Evolutionary conservation across 768 basidiomycete species (phyloP).

Genomic region (Tephrocybe sp.): DNA sequence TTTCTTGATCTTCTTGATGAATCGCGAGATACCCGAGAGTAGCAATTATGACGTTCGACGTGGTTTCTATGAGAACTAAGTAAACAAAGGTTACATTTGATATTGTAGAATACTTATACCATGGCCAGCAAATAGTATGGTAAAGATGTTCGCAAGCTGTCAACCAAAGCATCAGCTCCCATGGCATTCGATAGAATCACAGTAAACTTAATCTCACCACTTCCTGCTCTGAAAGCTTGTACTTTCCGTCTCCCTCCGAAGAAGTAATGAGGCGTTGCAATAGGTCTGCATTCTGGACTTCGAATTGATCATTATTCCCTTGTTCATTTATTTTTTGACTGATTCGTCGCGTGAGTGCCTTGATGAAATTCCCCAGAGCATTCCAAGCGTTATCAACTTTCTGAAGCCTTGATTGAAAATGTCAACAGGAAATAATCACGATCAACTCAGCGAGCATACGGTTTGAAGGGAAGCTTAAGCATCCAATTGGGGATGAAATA

Average conservation of each 20-base stretch:
- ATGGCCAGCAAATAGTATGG: constrained; percentile 26
- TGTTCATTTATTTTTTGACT: constrained; percentile 11
- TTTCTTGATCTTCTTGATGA: constrained; percentile 47
- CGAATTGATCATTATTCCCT: neutral
- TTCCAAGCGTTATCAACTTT: constrained; percentile 18
- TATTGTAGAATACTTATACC: constrained; percentile 15
- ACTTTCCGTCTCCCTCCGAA: constrained; percentile 17
- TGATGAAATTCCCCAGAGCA: constrained; percentile 17
- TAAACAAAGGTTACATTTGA: neutral
- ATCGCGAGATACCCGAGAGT: constrained; percentile 46
- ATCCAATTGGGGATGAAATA: constrained; percentile 23
- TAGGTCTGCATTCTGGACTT: constrained; percentile 11
- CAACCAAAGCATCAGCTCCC: neutral
- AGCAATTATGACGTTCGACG: constrained; percentile 47
- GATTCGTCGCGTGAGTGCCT: constrained; percentile 6
- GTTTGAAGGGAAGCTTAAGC: constrained; percentile 23
- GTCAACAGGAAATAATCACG: neutral
- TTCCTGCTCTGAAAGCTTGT: constrained; percentile 20
- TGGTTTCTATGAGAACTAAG: constrained; percentile 38
- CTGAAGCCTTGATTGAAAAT: constrained; percentile 11
- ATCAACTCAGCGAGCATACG: constrained; percentile 8
- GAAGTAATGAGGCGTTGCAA: constrained; percentile 21
- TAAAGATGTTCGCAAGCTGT: constrained; percentile 25
- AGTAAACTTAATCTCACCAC: constrained; percentile 13
- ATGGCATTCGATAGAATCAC: neutral